These are phyloP conservation scores for Phalaenopsis aphrodite DNA, from an alignment of 106 monocot species.

Conservation along the genomic window DNA sequence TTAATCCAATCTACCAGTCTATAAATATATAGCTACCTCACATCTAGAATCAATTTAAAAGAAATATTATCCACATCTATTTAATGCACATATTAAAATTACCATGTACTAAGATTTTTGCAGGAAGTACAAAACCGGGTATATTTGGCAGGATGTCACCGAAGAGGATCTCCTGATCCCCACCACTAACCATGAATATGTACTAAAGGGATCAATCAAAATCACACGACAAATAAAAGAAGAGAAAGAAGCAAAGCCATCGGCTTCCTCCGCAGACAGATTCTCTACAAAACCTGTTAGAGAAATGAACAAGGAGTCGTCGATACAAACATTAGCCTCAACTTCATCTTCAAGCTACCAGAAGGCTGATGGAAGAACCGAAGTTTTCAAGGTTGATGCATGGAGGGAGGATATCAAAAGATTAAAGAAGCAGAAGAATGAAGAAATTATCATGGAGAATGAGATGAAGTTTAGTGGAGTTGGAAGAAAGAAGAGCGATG, in stretches of 20 bases:
- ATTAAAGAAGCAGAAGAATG: neutral
- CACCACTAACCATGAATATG: slow-evolving; percentile 12
- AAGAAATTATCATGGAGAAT: neutral
- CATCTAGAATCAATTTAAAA: too few relatives aligned
- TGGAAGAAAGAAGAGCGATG: neutral
- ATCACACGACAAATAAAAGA: neutral
- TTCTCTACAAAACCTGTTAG: too few relatives aligned
- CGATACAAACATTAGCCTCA: too few relatives aligned
- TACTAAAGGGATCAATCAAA: slow-evolving; percentile 11
- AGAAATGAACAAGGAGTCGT: too few relatives aligned
- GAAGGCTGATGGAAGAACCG: neutral
- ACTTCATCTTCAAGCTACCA: neutral
- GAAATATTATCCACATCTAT: too few relatives aligned
- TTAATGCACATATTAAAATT: too few relatives aligned
- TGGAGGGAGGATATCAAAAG: neutral
- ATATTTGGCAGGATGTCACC: slow-evolving; percentile 17
- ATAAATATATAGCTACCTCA: too few relatives aligned
- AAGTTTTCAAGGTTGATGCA: neutral
- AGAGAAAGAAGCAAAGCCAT: neutral
- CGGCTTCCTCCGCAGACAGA: neutral
- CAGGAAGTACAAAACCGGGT: slow-evolving; percentile 14
- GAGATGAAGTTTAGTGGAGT: neutral
- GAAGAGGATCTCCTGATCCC: slow-evolving; percentile 20
- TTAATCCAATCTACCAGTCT: too few relatives aligned
- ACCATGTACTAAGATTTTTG: too few relatives aligned